Base-by-base conservation (phyloP, 2,329 filamentous ascomycete species). In the Daldinia sp. region DNA sequence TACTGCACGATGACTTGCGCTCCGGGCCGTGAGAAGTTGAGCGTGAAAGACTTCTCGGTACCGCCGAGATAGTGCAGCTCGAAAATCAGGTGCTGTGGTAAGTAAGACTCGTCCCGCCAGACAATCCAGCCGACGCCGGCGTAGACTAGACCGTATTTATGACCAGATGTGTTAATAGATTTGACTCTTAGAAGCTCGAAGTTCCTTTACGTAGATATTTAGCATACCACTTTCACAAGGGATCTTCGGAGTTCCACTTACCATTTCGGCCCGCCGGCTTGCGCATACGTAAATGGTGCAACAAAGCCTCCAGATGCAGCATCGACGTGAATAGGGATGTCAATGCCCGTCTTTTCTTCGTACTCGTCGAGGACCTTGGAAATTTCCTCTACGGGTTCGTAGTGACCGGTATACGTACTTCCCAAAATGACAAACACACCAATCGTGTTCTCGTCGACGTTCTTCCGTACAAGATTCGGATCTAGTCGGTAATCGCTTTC, bases 361-460 rank as follows among this genome's bases (percentile, higher is more conserved):
- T 83, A 88, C 41, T 85, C 80, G 64, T 91, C 87, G 1, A 92
- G 78, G 10, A 91, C 83, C 15, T 87, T 81, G 17, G 84, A 86
- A 17, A 92, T 84, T 70, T 88, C 85, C 72, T 90, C 85, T 0
- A 92, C 88, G 0, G 89, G 88, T 75, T 92, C 89, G 65, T 88
- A 92, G 71, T 92, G 88, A 0, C 90, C 89, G 0, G 90, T 92
- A 68, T 92, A 92, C 0, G 90, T 92, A 51, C 83, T 88, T 2
- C 90, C 89, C 4, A 92, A 71, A 54, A 92, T 92, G 0, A 90
- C 87, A 70, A 90, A 92, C 0, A 92, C 79, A n/a, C 90, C 90
- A 68, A 92, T 91, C 0, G 90, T 92, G 68, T 92, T 92, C 76
- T 92, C 89, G 64, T 92, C 89, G 30, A 92, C 82, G 65, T 89